These are phyloP conservation scores for Wickerhamomyces subpelliculosus DNA, from an alignment of 805 yeast species.

Conservation along the genomic window DNA sequence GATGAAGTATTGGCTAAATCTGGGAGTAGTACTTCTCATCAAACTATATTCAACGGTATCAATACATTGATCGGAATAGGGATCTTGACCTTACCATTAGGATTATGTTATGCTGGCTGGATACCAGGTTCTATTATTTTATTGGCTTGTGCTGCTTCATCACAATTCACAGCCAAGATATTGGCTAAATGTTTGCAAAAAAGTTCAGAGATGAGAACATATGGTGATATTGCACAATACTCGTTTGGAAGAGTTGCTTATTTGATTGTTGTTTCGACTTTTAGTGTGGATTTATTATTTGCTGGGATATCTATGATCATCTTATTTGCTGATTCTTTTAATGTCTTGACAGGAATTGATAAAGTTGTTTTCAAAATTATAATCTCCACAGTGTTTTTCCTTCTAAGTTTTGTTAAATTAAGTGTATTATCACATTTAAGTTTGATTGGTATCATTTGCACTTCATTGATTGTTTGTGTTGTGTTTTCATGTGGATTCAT, in stretches of 20 bases:
- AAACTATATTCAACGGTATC: conserved; percentile 71
- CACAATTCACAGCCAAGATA: conserved; percentile 47
- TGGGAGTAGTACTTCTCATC: conserved; percentile 57
- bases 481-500: conserved; percentile 41
- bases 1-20: conserved; percentile 11
- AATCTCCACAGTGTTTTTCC: conserved; percentile 32
- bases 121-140: conserved; percentile 39
- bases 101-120: conserved; percentile 65
- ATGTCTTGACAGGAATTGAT: conserved; percentile 37
- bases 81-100: conserved; percentile 65
- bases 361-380: conserved; percentile 34
- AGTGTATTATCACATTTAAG: conserved; percentile 48
- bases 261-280: conserved; percentile 37
- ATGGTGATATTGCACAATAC: conserved; percentile 50
- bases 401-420: conserved; percentile 49
- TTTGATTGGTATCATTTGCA: conserved; percentile 49
- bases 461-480: conserved; percentile 40
- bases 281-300: conserved; percentile 52
- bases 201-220: conserved; percentile 37
- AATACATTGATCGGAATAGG: conserved; percentile 76
- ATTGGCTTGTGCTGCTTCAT: conserved; percentile 37
- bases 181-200: conserved; percentile 41
- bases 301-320: conserved; percentile 53
- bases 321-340: conserved; percentile 54
- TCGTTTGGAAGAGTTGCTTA: conserved; percentile 42